Conservation (phyloP, 2,329 filamentous ascomycete genomes). For the Neonectria coccinea region DNA sequence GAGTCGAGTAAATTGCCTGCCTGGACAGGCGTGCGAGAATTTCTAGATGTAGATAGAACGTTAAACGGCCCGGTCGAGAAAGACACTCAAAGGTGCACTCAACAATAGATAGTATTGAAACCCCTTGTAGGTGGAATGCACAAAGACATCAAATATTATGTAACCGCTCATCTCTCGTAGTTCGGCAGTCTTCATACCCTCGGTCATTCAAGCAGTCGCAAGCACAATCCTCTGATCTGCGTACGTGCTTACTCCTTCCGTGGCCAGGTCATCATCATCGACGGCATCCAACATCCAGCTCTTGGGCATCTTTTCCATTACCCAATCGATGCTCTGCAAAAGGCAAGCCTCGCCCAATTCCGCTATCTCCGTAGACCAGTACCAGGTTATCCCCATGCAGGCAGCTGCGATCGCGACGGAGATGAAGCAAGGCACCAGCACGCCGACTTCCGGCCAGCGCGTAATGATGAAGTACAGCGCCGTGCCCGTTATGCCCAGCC, state of each 20-base stretch:
- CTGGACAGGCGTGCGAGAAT: background rate
- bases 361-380: constrained; percentile 28
- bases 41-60: background rate
- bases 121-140: background rate
- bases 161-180: background rate
- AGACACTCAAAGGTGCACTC: background rate
- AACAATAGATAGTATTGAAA: background rate
- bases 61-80: background rate
- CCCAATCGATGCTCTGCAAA: background rate
- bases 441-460: constrained; percentile 43
- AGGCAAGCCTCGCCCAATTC: background rate
- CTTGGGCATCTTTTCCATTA: constrained; percentile 17
- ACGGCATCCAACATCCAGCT: constrained; percentile 33
- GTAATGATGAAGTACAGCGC: constrained; percentile 47
- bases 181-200: background rate
- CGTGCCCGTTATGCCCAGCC: constrained; percentile 31
- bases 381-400: constrained; percentile 25
- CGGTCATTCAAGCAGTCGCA: background rate
- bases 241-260: constrained; percentile 37
- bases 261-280: constrained; percentile 40
- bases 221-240: constrained; percentile 10
- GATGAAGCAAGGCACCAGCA: constrained; percentile 44
- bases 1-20: background rate
- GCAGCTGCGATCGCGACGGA: constrained; percentile 26
- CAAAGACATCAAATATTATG: background rate